A percentile compares a stretch with the other conserved stretches of the same genome.
Conservation (phyloP, 2,329 filamentous ascomycete genomes). For the Pestalotiopsis sp. region DNA sequence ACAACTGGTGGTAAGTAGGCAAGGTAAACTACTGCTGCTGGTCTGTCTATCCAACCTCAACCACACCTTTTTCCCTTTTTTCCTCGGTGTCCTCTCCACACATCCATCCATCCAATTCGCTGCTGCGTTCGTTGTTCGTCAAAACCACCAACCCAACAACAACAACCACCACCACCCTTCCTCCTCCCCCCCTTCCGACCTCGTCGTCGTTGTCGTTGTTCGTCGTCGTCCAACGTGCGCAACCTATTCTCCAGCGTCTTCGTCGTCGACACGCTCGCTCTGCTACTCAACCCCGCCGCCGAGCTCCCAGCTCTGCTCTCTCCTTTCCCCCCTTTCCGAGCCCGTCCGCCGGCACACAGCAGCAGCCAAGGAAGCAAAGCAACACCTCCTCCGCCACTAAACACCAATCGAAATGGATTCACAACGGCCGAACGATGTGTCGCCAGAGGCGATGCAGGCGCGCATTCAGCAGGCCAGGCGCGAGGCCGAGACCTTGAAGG, state of each 20-base stretch:
- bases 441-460: constrained; percentile 84
- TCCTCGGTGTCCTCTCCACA: constrained; percentile 29
- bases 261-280: not conserved
- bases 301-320: not conserved
- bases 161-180: not conserved
- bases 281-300: not conserved
- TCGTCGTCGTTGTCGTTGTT: not conserved
- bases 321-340: not conserved
- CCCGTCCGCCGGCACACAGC: constrained; percentile 14
- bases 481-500: constrained; percentile 97
- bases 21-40: not conserved
- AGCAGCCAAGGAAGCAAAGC: constrained; percentile 11
- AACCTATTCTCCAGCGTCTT: not conserved
- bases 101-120: constrained; percentile 20
- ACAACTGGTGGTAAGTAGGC: not conserved
- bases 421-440: constrained; percentile 64
- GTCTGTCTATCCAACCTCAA: constrained; percentile 31
- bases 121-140: constrained; percentile 15
- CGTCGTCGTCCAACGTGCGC: not conserved
- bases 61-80: constrained; percentile 26
- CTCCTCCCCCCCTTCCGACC: not conserved
- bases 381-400: constrained; percentile 9
- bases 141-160: constrained; percentile 16
- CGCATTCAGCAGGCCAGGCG: constrained; percentile 89
- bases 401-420: constrained; percentile 51